A percentile compares a stretch with the other conserved stretches of the same genome.
phyloP scores from a whole-genome alignment of 2,329 filamentous ascomycete species.

The Epichloe bromicola region DNA sequence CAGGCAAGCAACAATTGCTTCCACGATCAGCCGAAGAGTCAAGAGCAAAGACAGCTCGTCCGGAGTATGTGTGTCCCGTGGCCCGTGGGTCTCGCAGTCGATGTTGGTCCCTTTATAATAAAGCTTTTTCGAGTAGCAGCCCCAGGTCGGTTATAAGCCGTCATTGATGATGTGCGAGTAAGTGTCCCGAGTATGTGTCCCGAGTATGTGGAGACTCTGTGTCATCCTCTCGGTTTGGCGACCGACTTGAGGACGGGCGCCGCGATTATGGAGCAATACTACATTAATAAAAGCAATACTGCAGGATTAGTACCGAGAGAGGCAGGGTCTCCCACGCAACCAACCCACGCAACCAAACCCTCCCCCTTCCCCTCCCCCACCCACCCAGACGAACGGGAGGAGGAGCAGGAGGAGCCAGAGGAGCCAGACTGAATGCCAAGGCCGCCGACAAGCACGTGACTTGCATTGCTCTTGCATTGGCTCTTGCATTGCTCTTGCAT shows the following conservation, averaged over 20 bases:
- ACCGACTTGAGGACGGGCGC: neutral
- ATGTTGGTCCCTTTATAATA: neutral
- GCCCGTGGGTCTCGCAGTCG: constrained; percentile 2
- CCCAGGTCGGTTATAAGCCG: neutral
- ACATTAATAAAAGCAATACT: too few species aligned
- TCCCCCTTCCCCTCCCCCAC: too few species aligned
- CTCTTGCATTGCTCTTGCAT: too few species aligned
- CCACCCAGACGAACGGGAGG: too few species aligned
- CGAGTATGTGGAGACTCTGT: neutral
- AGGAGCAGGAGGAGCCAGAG: too few species aligned
- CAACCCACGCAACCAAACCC: too few species aligned
- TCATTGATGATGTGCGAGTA: neutral
- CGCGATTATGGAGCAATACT: too few species aligned
- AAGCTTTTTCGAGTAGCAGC: neutral
- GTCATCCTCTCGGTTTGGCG: neutral
- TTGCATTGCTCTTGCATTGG: too few species aligned
- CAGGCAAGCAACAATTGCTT: neutral
- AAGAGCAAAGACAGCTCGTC: neutral
- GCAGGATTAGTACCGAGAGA: too few species aligned
- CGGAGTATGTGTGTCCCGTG: neutral
- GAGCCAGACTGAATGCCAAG: too few species aligned
- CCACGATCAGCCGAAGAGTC: neutral
- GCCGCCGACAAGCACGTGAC: too few species aligned
- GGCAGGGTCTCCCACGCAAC: too few species aligned
- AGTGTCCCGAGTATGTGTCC: neutral